Evolutionary conservation across 2,329 filamentous ascomycete genomes (phyloP).

Genomic region (Penicillium verrucosum): DNA sequence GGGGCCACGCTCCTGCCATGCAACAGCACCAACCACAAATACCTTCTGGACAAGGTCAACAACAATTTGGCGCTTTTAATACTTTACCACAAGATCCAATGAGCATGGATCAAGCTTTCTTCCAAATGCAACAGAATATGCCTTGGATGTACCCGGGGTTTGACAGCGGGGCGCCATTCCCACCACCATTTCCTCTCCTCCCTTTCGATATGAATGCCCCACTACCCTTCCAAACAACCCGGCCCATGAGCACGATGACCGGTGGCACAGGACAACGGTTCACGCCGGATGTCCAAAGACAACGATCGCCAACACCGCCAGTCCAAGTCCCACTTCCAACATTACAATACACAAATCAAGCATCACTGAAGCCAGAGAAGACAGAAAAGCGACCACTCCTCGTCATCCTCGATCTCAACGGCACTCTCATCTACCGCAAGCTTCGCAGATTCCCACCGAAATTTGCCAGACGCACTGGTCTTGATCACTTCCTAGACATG

Average conservation of each 20-base stretch:
- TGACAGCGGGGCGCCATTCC: not conserved
- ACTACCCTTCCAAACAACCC: slow-evolving; percentile 9
- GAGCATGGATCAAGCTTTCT: slow-evolving; percentile 9
- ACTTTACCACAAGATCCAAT: not conserved
- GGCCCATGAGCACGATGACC: slow-evolving; percentile 19
- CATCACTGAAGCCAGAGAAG: slow-evolving; percentile 45
- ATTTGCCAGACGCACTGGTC: slow-evolving; percentile 66
- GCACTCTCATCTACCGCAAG: slow-evolving; percentile 76
- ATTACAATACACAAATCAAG: slow-evolving; percentile 57
- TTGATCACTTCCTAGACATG: slow-evolving; percentile 67
- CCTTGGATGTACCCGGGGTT: not conserved
- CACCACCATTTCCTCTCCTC: slow-evolving; percentile 9
- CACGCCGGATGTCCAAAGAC: slow-evolving; percentile 2
- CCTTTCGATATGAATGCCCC: slow-evolving; percentile 9
- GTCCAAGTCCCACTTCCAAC: slow-evolving; percentile 54
- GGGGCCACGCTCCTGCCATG: not conserved
- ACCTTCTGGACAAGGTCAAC: not conserved
- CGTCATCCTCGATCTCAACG: slow-evolving; percentile 88
- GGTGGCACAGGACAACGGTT: not conserved
- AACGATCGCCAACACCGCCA: slow-evolving; percentile 11
- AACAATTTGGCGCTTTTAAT: slow-evolving; percentile 8
- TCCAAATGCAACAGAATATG: slow-evolving; percentile 2
- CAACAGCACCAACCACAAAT: not conserved
- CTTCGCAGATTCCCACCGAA: slow-evolving; percentile 47
- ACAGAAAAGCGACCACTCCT: slow-evolving; percentile 62